Evolutionary conservation across 768 basidiomycete genomes (phyloP).

Genomic region (Rhodotorula diobovata): DNA sequence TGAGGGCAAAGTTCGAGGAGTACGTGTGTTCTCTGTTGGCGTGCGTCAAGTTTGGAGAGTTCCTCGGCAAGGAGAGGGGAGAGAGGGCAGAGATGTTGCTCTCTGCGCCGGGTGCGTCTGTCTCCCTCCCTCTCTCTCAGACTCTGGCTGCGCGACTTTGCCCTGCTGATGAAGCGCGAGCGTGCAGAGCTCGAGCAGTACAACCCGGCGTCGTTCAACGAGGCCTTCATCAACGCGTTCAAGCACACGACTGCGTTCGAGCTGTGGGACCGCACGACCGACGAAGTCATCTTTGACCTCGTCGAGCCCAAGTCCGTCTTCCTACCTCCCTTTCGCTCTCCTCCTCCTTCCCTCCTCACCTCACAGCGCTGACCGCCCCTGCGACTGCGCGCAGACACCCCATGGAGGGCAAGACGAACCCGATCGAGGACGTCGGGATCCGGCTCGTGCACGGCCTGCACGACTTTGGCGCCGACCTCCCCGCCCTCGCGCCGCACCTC

Average conservation of each 20-base stretch:
- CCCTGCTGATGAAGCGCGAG: not conserved
- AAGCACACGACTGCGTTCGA: slow-evolving; percentile 79
- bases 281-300: slow-evolving; percentile 89
- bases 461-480: slow-evolving; percentile 66
- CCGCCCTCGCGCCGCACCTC: slow-evolving; percentile 51
- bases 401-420: slow-evolving; percentile 81
- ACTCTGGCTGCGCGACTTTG: not conserved
- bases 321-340: not conserved
- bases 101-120: slow-evolving; percentile 17
- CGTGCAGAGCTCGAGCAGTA: slow-evolving; percentile 35
- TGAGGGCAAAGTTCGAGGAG: slow-evolving; percentile 78
- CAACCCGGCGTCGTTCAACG: slow-evolving; percentile 58
- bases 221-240: slow-evolving; percentile 82
- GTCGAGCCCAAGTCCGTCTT: slow-evolving; percentile 74
- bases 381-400: slow-evolving; percentile 67
- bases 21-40: slow-evolving; percentile 84
- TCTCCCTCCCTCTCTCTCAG: not conserved
- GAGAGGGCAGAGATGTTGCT: slow-evolving; percentile 28
- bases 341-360: not conserved
- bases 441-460: slow-evolving; percentile 89
- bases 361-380: not conserved
- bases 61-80: slow-evolving; percentile 61
- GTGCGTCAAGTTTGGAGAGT: slow-evolving; percentile 84
- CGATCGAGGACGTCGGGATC: slow-evolving; percentile 84
- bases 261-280: slow-evolving; percentile 85